phyloP scores from a whole-genome alignment of 164 flowering plant species.

The Berberis thunbergii region DNA sequence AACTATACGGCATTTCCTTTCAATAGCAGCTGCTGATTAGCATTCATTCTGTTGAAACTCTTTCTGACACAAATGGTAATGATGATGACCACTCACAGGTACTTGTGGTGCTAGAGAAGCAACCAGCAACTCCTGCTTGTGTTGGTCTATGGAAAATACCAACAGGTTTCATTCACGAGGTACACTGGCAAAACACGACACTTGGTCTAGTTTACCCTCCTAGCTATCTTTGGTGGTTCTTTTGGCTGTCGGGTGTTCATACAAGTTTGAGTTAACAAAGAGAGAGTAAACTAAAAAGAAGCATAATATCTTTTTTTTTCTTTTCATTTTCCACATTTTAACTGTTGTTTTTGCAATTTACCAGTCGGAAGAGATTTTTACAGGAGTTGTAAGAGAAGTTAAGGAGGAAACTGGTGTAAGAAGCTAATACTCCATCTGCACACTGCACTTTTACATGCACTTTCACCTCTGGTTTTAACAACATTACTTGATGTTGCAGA shows the following conservation, averaged over 20 bases:
- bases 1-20: too few species aligned
- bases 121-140: slow-evolving; percentile 33
- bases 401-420: slow-evolving; percentile 96
- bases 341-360: slow-evolving; percentile 3
- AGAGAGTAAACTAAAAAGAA: not conserved
- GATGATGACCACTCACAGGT: slow-evolving; percentile 31
- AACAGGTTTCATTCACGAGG: slow-evolving; percentile 83
- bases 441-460: not conserved
- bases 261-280: too few species aligned
- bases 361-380: slow-evolving; percentile 77
- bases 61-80: not conserved
- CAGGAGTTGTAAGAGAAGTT: slow-evolving; percentile 85
- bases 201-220: not conserved
- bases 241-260: too few species aligned
- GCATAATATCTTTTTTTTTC: not conserved
- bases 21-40: too few species aligned
- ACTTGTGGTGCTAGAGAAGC: slow-evolving; percentile 88
- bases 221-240: too few species aligned
- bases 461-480: slow-evolving; percentile 2
- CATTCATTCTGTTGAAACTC: too few species aligned
- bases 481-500: slow-evolving; percentile 29
- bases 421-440: slow-evolving; percentile 1
- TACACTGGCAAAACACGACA: slow-evolving; percentile 9
- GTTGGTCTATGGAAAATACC: slow-evolving; percentile 77
- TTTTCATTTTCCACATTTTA: not conserved